Base-by-base conservation (phyloP, 2,329 filamentous ascomycete genomes). In the Talaromyces marneffei region DNA sequence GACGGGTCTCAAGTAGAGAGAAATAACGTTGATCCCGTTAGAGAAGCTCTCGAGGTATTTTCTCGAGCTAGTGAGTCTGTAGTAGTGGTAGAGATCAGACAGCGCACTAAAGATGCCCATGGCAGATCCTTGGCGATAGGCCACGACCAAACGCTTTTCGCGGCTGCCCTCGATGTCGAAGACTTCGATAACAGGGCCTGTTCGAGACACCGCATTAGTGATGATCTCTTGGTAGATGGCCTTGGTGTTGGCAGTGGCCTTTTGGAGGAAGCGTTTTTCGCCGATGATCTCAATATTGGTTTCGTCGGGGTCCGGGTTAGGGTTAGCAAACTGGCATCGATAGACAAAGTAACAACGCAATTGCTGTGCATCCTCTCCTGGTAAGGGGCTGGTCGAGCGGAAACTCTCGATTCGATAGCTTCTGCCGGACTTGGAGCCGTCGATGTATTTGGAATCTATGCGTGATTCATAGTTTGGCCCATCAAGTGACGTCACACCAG, bases 1-100 rank as follows among this genome's bases (percentile, higher is more conserved):
- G 18, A 89, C 83, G 23, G 91, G 92, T 66, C 89, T 88, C 63
- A 99, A 83, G 77, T 99, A 99, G 65, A 97, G 85, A 68, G 92
- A 97, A 83, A 97, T 96, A 76, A 97, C 89, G 14, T 91, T 96
- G 74, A 97, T 95, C 64, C 94, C 94, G 76, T 99, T 99, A 71
- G 92, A 94, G 82, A 99, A 99, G 78, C 97, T 94, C 79, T 99
- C 91, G 53, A 99, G 90, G 72, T 99, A 99, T 80, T 99, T 99
- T 69, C 94, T 85, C 29, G 94, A 94, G 71, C 91, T 96, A 2
- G 94, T 99, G 64, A 97, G 85, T 46, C 94, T 93, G 72, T 99
- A 99, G 84, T 97, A 97, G 79, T 99, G 94, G 80, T 99, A 99
- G 39, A 99, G 82, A 75, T 97, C 92, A 66, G 91, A 96, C 69